Percentiles rank a stretch among this genome's conserved stretches.
Evolutionary conservation across 1,139 yeast genomes (phyloP).

Genomic region (Citeromyces siamensis): DNA sequence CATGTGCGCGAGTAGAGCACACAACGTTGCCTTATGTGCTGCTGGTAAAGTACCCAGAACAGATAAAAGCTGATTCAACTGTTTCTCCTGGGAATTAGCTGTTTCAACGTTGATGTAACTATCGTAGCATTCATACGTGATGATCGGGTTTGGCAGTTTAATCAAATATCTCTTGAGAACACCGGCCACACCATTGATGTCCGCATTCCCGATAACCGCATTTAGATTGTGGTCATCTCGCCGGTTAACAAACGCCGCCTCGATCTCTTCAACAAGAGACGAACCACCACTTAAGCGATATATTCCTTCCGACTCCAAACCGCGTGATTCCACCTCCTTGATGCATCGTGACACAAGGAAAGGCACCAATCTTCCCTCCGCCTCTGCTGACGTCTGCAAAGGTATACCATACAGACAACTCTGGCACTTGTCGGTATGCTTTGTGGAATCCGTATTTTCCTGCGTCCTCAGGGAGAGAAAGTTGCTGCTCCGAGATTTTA

Average conservation of each 20-base stretch:
- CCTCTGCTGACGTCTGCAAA: constrained; percentile 42
- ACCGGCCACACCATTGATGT: constrained; percentile 78
- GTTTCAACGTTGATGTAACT: constrained; percentile 41
- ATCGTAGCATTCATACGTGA: constrained; percentile 59
- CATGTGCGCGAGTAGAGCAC: constrained; percentile 50
- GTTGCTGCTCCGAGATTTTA: constrained; percentile 36
- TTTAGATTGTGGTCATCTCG: constrained; percentile 27
- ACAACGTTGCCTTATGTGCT: constrained; percentile 53
- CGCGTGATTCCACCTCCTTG: constrained; percentile 66
- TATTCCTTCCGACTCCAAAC: constrained; percentile 70
- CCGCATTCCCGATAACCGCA: constrained; percentile 42
- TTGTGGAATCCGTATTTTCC: constrained; percentile 7
- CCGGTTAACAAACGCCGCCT: constrained; percentile 30
- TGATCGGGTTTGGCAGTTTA: constrained; percentile 74
- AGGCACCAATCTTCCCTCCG: constrained; percentile 57
- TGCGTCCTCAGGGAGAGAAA: constrained; percentile 15
- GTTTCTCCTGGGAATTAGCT: constrained; percentile 20
- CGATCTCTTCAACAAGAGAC: constrained; percentile 54
- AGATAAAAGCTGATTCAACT: constrained; percentile 22
- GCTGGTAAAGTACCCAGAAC: constrained; percentile 33
- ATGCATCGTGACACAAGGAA: constrained; percentile 61
- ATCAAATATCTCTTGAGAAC: constrained; percentile 81
- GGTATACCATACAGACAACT: constrained; percentile 28
- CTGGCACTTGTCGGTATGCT: constrained; percentile 3
- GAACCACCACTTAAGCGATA: constrained; percentile 88